Base-by-base conservation (phyloP, 177 flowering plant genomes). In the Vitis hybrid region DNA sequence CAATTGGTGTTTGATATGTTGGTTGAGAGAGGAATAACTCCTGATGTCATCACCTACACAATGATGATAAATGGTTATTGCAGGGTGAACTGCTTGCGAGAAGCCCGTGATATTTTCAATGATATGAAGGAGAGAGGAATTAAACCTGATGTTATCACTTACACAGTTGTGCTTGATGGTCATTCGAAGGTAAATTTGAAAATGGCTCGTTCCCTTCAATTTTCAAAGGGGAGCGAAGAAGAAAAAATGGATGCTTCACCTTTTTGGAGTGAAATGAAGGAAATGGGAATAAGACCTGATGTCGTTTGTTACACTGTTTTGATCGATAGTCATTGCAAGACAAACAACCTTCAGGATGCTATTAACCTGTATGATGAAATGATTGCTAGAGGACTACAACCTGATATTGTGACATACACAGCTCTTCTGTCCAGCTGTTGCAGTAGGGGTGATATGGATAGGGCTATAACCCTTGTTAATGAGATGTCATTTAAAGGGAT, bases 31-130 rank as follows among this genome's bases (percentile, higher is more conserved):
- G 88, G 88, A 5, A 17, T 78, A 32, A 74, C 69, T 66, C 90
- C 88, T 14, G 89, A 85, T 82, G 75, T 82, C 52, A 68, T 85
- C 32, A 82, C 79, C 11, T 89, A 89, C 73, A 92, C 97, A 35
- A 79, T 75, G 46, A 80, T 93, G 90, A 83, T 93, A 60, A 78
- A 82, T 70, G 88, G 93, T 30, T 91, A 87, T 65, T 91, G 87
- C 69, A 85, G 74, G 72, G 73, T 52, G 2, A 84, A 89, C 75
- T 57, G 74, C 67, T 70, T 88, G 77, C 67, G 19, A 55, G 83
- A 89, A 75, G 98, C 94, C 32, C 17, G 11, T 50, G 67, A 74
- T 60, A 82, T 93, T 71, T 84, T 91, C 51, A 30, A 72, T 19
- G 82, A 82, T 62, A 90, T 93, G 97, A 81, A 81, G 79, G 52